Conservation (phyloP, 2,329 filamentous ascomycete species). For the Aspergillus udagawae region DNA sequence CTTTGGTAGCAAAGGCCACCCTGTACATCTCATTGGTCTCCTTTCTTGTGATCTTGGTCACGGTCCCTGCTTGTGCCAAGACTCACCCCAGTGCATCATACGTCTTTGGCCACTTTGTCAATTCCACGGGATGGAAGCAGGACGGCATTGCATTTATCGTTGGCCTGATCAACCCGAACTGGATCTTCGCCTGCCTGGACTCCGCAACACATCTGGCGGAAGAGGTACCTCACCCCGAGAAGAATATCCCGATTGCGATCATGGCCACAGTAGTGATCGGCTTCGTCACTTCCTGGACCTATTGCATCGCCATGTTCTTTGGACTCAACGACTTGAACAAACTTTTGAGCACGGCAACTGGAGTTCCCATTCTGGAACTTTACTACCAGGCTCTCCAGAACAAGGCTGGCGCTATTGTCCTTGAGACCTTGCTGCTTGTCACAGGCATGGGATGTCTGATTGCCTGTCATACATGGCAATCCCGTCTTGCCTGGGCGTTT, state of each 20-base stretch:
- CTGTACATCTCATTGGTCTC: constrained; percentile 47
- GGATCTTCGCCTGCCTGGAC: constrained; percentile 50
- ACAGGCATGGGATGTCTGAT: constrained; percentile 46
- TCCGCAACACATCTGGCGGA: constrained; percentile 50
- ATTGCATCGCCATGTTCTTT: constrained; percentile 49
- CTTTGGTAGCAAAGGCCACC: constrained; percentile 37
- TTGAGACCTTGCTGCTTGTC: constrained; percentile 44
- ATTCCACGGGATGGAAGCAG: constrained; percentile 47
- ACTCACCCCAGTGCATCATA: constrained; percentile 43
- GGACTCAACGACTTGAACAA: constrained; percentile 43
- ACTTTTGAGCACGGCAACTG: constrained; percentile 39
- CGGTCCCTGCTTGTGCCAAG: constrained; percentile 44
- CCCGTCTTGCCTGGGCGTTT: constrained; percentile 50
- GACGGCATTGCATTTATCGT: constrained; percentile 50
- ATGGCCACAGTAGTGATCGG: constrained; percentile 48
- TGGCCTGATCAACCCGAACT: constrained; percentile 50
- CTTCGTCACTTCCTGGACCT: constrained; percentile 48
- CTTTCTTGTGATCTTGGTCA: constrained; percentile 48
- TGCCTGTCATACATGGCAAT: constrained; percentile 48
- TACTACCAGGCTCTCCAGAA: constrained; percentile 43
- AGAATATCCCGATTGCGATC: constrained; percentile 49
- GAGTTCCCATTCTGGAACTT: constrained; percentile 47
- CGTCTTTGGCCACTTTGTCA: constrained; percentile 52
- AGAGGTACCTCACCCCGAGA: constrained; percentile 46
- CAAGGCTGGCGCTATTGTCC: constrained; percentile 42